A percentile compares a stretch with the other conserved stretches of the same genome.
phyloP scores from a whole-genome alignment of 2,329 filamentous ascomycete genomes.

The Alternaria tenuissima region DNA sequence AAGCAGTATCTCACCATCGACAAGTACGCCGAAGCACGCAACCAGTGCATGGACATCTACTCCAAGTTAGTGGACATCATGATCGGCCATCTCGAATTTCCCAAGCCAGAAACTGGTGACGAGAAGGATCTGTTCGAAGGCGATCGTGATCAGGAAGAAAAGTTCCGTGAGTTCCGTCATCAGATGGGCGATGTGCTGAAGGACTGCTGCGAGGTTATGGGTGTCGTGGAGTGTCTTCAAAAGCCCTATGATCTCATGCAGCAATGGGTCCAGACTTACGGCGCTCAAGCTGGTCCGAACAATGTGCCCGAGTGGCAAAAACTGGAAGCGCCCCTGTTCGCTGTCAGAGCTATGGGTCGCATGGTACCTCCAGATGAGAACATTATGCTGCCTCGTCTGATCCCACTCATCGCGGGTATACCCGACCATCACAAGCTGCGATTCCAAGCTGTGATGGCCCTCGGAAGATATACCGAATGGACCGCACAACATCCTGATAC shows the following conservation, averaged over 20 bases:
- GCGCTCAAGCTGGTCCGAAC: conserved; percentile 73
- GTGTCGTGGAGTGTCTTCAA: conserved; percentile 85
- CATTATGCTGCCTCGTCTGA: conserved; percentile 87
- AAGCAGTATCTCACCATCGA: conserved; percentile 96
- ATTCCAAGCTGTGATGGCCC: conserved; percentile 97
- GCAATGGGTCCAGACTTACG: conserved; percentile 85
- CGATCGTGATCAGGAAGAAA: conserved; percentile 94
- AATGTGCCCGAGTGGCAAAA: conserved; percentile 95
- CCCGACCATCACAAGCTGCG: conserved; percentile 97
- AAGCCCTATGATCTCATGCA: conserved; percentile 90
- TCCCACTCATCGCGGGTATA: conserved; percentile 92
- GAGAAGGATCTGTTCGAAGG: conserved; percentile 91
- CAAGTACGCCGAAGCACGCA: conserved; percentile 81
- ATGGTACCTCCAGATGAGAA: conserved; percentile 93
- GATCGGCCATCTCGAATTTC: conserved; percentile 88
- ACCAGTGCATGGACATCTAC: conserved; percentile 81
- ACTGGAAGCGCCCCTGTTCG: conserved; percentile 92
- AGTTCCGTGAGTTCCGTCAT: conserved; percentile 95
- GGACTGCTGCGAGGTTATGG: conserved; percentile 95
- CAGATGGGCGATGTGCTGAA: conserved; percentile 98
- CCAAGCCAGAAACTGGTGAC: conserved; percentile 74
- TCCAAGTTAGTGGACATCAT: conserved; percentile 92
- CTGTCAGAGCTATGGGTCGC: conserved; percentile 92
- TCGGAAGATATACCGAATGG: conserved; percentile 98
- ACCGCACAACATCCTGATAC: conserved; percentile 93